Evolutionary conservation across 441 rosid species (phyloP).

Genomic region (Manihot esculenta): DNA sequence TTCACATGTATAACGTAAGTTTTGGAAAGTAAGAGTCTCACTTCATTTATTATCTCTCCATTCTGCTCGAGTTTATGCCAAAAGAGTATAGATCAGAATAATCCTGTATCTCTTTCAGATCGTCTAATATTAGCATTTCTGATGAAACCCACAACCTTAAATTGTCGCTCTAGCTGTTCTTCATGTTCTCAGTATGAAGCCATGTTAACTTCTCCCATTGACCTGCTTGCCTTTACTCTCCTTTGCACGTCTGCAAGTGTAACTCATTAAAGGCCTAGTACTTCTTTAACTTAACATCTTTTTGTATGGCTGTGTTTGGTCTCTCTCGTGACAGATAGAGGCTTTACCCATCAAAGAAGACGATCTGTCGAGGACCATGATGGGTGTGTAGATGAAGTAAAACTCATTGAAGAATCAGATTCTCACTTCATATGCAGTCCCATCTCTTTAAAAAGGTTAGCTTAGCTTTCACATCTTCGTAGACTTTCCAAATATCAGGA

Average conservation of each 20-base stretch:
- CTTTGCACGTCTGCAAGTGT: background rate
- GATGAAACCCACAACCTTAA: conserved; percentile 28
- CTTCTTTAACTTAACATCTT: background rate
- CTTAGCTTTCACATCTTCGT: conserved; percentile 7
- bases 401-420: conserved; percentile 42
- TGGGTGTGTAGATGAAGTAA: conserved; percentile 40
- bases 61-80: conserved; percentile 25
- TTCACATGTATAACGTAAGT: conserved; percentile 16
- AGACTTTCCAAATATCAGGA: conserved; percentile 7
- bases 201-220: background rate
- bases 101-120: conserved; percentile 23
- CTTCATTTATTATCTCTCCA: conserved; percentile 42
- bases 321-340: conserved; percentile 31
- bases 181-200: conserved; percentile 4
- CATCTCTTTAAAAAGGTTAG: conserved; percentile 52
- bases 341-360: conserved; percentile 33
- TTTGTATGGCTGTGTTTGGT: background rate
- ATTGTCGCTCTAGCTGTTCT: conserved; percentile 5
- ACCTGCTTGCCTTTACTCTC: background rate
- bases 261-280: background rate
- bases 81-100: conserved; percentile 34
- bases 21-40: conserved; percentile 25
- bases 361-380: conserved; percentile 41
- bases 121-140: conserved; percentile 42
- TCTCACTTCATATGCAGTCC: conserved; percentile 34